phyloP scores from a whole-genome alignment of 2,329 filamentous ascomycete species.

The Penicillium freii region DNA sequence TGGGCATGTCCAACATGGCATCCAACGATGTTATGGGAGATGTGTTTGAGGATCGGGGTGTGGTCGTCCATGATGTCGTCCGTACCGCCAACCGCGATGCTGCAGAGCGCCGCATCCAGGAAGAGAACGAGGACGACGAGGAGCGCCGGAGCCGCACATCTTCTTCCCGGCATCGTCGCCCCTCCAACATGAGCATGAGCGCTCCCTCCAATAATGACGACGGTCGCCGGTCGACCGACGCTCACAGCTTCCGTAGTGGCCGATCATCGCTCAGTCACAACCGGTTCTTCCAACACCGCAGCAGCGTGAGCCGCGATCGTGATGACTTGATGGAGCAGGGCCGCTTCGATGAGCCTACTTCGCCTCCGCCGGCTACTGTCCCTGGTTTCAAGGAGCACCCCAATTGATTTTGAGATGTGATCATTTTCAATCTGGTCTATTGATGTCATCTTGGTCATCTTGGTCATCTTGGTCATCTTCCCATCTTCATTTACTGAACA shows the following conservation, averaged over 20 bases:
- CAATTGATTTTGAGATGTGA: background rate
- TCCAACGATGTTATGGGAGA: constrained; percentile 62
- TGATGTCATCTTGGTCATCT: background rate
- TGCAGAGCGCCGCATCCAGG: constrained; percentile 40
- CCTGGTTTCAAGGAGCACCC: background rate
- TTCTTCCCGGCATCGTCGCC: constrained; percentile 24
- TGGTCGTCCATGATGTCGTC: constrained; percentile 44
- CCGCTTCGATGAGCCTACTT: constrained; percentile 36
- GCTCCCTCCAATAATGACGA: constrained; percentile 22
- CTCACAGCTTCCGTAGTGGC: constrained; percentile 32
- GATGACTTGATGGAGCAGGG: constrained; percentile 50
- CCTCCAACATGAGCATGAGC: constrained; percentile 26
- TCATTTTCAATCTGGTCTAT: background rate
- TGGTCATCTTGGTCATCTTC: too few relatives aligned
- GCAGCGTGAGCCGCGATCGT: constrained; percentile 29
- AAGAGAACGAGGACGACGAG: constrained; percentile 35
- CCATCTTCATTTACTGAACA: background rate
- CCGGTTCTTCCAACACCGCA: constrained; percentile 59
- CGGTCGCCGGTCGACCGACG: constrained; percentile 32
- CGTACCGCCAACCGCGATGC: constrained; percentile 41
- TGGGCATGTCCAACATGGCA: constrained; percentile 62
- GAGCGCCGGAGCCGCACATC: constrained; percentile 30
- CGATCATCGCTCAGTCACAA: constrained; percentile 52
- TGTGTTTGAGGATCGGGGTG: constrained; percentile 58
- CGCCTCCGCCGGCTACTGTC: constrained; percentile 3